Evolutionary conservation across 495 filamentous ascomycete species (phyloP).

Genomic region (Tuber magnatum): DNA sequence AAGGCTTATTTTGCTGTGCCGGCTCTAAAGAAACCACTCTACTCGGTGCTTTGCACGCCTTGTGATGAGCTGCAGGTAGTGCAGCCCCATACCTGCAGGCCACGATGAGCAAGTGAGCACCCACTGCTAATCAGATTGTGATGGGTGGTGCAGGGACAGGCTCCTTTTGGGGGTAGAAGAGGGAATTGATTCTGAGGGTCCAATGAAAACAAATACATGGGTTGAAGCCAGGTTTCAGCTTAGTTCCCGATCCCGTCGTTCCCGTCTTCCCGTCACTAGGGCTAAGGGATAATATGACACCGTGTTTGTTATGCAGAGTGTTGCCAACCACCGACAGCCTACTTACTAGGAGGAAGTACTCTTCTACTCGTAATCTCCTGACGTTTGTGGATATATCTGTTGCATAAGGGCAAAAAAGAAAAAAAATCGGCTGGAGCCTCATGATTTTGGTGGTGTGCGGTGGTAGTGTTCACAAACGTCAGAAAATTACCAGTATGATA

Average conservation of each 20-base stretch:
- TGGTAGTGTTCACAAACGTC: too few species aligned
- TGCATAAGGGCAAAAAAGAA: too few species aligned
- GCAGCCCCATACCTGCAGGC: constrained; percentile 1
- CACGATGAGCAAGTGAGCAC: neutral
- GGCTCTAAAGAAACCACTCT: neutral
- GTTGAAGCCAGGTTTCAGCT: neutral
- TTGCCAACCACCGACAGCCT: neutral
- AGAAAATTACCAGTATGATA: too few species aligned
- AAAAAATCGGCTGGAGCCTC: too few species aligned
- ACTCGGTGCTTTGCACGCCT: neutral
- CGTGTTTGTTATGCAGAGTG: neutral
- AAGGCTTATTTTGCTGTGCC: neutral
- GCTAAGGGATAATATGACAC: neutral
- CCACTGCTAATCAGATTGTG: neutral
- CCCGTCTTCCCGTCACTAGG: neutral
- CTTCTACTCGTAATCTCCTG: neutral
- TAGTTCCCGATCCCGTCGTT: neutral
- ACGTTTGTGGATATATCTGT: too few species aligned
- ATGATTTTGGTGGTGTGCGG: too few species aligned
- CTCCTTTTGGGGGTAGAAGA: neutral
- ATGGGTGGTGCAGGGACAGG: neutral
- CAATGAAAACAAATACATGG: neutral
- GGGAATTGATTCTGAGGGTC: neutral
- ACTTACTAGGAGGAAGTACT: neutral
- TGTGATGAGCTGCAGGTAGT: neutral